These are phyloP conservation scores for Iris pallida DNA, from an alignment of 116 monocot species.

Conservation along the genomic window DNA sequence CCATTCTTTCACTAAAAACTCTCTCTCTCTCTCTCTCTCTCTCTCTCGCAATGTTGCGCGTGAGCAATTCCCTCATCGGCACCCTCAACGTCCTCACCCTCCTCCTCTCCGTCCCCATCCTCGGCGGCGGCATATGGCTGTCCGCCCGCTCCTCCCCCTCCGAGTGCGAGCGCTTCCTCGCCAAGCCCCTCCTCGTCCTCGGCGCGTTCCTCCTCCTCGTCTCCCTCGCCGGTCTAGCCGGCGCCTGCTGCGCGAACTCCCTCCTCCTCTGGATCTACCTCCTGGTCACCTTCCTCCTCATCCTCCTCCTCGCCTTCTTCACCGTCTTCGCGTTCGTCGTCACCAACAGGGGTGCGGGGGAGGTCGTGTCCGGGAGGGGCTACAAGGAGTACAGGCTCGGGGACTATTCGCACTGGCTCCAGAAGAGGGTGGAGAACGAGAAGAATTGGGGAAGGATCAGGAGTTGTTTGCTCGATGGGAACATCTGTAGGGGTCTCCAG, in stretches of 20 bases:
- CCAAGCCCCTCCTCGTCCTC: too few species aligned
- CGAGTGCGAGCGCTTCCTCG: too few species aligned
- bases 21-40: too few species aligned
- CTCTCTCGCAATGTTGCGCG: constrained; percentile 22
- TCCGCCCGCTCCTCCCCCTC: constrained; percentile 13
- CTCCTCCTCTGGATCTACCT: too few species aligned
- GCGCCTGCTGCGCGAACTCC: too few species aligned
- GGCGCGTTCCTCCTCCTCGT: too few species aligned
- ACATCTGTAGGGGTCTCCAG: constrained; percentile 18
- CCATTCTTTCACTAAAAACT: too few species aligned
- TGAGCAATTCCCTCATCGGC: constrained; percentile 74
- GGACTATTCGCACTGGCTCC: constrained; percentile 28
- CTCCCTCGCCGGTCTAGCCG: too few species aligned
- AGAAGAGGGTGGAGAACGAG: constrained; percentile 8
- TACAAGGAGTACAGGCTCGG: constrained; percentile 19
- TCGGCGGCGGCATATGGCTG: constrained; percentile 70
- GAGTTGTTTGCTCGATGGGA: constrained; percentile 21
- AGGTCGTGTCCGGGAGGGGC: constrained; percentile 1
- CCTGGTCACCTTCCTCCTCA: too few species aligned
- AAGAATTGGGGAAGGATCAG: constrained; percentile 22
- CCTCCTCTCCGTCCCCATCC: constrained; percentile 65
- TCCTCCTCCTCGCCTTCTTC: constrained; percentile 5
- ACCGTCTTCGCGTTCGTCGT: constrained; percentile 26
- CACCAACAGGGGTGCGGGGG: constrained; percentile 21
- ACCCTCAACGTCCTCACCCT: constrained; percentile 55